Evolutionary conservation across 75 land plant genomes (phyloP).

Genomic region (Cupressus sempervirens): DNA sequence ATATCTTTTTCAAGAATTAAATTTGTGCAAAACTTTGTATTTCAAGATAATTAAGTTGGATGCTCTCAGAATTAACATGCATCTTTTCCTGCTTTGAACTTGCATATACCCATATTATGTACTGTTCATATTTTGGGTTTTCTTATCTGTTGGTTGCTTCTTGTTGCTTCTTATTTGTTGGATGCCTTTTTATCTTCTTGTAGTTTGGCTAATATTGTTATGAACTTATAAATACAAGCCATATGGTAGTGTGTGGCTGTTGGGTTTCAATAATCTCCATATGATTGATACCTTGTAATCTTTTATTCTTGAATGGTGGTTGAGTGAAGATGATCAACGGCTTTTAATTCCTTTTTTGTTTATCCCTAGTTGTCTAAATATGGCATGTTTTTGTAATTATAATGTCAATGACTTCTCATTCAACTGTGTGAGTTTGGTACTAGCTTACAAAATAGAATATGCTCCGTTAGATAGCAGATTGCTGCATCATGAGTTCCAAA

Average conservation of each 20-base stretch:
- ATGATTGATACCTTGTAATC: not conserved
- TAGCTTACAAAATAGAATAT: not conserved
- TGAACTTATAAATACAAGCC: not conserved
- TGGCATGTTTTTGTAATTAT: not conserved
- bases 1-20: not conserved
- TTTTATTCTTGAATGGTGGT: not conserved
- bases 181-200: not conserved
- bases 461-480: not conserved
- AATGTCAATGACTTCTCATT: not conserved
- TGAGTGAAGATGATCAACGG: not conserved
- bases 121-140: not conserved
- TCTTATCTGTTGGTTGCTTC: not conserved
- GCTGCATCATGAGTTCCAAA: not conserved
- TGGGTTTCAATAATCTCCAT: not conserved
- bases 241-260: not conserved
- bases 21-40: not conserved
- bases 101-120: not conserved
- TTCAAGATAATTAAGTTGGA: not conserved
- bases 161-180: too few species aligned
- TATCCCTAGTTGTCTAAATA: not conserved
- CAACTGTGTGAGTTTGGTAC: not conserved
- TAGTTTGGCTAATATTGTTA: not conserved
- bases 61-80: not conserved
- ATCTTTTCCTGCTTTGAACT: not conserved
- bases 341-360: too few species aligned